Base-by-base conservation (phyloP, 2,329 filamentous ascomycete genomes). In the Geosmithia putterillii region DNA sequence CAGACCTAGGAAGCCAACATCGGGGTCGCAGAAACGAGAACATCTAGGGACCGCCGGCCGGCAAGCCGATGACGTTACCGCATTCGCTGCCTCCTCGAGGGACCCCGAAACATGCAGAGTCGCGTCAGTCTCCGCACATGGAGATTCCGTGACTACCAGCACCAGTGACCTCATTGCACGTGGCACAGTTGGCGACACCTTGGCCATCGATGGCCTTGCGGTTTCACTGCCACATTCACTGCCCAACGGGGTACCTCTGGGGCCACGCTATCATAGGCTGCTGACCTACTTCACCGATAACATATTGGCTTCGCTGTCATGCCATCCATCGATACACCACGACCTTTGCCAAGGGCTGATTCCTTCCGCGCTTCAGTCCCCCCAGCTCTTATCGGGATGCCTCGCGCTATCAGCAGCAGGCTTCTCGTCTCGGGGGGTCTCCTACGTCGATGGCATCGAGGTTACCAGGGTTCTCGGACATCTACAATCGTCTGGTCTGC, bases 351-450 rank as follows among this genome's bases (percentile, higher is more conserved):
- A 41, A 10, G 55, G 53, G 0, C 40, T 57, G 1, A 49, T 57
- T 19, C 55, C 54, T 2, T 47, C 46, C 0, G 51, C 53, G 48
- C 40, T 57, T 0, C 35, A 54, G 2, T 57, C 54, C 1, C 55
- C 55, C 1, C 54, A 54, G 25, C 47, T 57, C 0, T 46, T 57
- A 2, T 56, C 55, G 0, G 55, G 54, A 0, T 50, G 54, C 15
- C 51, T 57, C 2, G 51, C 55, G 0, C 20, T 57, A 1, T 54
- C 54, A 9, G 52, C 55, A 2, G 50, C 54, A 1, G 54, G 55
- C 1, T 47, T 54, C 12, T 22, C 48, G n/a, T 57, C 55, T 2
- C 48, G 54, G 6, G 54, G 54, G 0, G 17, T 52, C 2, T 32
- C 35, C 3, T 48, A 51, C 1, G 42, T 57, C 1, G 55, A 55